Base-by-base conservation (phyloP, 2,329 filamentous ascomycete genomes). In the Tolypocladium guangdongense region DNA sequence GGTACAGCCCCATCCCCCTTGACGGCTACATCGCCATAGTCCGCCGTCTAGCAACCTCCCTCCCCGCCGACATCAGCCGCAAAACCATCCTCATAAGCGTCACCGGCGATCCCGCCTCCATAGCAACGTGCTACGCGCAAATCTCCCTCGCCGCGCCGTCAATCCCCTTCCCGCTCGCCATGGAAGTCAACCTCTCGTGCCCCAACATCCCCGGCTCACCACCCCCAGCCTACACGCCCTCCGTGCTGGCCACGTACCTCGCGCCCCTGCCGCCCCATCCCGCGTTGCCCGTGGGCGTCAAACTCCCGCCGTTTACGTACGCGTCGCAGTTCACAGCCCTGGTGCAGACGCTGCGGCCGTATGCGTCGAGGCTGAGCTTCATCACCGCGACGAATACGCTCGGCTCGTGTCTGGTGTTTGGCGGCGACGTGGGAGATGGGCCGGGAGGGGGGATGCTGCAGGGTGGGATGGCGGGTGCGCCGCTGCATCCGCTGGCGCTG, bases 181-280 rank as follows among this genome's bases (percentile, higher is more conserved):
- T 90, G 73, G 88, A 92, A 67, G 74, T 91, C 61, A 92, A 92
- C 63, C 78, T 91, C 33, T 86, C 81, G 35, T 91, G 88, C 60
- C 88, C 88, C 0, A 91, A 92, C 62, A 90, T 91, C 50, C 74
- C 78, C 0, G 71, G 72, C 20, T 77, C 78, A 48, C 83, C 87
- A 0, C 88, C 88, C 1, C 86, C 87, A 7, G 87, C 87, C 0
- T 91, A 90, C 64, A 75, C 79, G 8, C 66, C 72, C 0, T 58
- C 59, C 0, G 71, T 75, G 0, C 64, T 91, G 3, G 57, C 64
- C 0, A 66, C 68, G 6, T 90, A 88, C 56, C 68, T 91, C 2
- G 57, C 59, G 1, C 68, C 70, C 0, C 67, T 87, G 0, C 67
- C 71, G 0, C 41, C 57, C 0, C 57, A 64, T 3, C 68, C 74